These are phyloP conservation scores for Mortierella sp. DNA, from an alignment of 371 early-diverging fungal species.

Conservation along the genomic window DNA sequence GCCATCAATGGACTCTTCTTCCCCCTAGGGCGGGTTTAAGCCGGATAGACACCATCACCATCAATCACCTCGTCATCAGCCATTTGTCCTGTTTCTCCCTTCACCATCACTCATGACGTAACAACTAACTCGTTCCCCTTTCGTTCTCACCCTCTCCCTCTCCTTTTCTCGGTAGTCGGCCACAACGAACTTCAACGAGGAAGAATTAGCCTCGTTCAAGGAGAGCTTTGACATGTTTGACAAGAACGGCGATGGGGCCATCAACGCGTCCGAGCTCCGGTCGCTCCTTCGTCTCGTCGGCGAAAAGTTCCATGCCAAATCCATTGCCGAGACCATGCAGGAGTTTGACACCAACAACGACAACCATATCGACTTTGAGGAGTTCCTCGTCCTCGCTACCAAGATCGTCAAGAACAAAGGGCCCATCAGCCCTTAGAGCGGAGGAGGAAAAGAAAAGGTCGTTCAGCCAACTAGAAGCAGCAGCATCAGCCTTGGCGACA, in stretches of 20 bases:
- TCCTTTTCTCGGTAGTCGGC: neutral
- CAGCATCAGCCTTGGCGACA: neutral
- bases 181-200: constrained; percentile 1
- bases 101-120: neutral
- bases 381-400: constrained; percentile 34
- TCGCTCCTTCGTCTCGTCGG: constrained; percentile 32
- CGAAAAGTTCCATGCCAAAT: constrained; percentile 11
- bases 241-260: constrained; percentile 67
- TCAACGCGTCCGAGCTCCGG: constrained; percentile 65
- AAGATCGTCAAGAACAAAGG: constrained; percentile 37
- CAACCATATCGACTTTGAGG: constrained; percentile 41
- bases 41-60: neutral
- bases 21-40: neutral
- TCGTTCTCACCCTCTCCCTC: neutral
- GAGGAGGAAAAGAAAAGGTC: neutral
- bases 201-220: constrained; percentile 39
- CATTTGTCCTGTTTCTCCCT: neutral
- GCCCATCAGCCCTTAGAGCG: neutral
- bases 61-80: neutral
- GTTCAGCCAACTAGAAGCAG: neutral
- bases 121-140: neutral
- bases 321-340: constrained; percentile 14
- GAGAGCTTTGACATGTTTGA: constrained; percentile 72
- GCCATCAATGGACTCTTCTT: neutral
- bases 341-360: constrained; percentile 47